These are phyloP conservation scores for Cladochytrium replicatum DNA, from an alignment of 192 early-diverging fungal species.

Conservation along the genomic window DNA sequence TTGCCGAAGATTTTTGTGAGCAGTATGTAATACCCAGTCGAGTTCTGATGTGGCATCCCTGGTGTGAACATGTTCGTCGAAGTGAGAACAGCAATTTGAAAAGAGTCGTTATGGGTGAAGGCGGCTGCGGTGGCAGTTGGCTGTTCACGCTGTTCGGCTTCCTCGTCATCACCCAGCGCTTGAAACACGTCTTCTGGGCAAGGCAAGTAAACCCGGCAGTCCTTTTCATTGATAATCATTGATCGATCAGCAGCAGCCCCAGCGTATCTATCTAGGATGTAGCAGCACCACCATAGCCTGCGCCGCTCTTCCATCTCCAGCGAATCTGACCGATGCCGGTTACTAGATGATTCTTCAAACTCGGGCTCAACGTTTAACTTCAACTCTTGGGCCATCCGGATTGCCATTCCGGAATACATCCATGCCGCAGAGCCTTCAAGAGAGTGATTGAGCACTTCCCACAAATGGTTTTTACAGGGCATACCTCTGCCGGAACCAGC, in stretches of 20 bases:
- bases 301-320: slow-evolving; percentile 19
- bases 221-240: slow-evolving; percentile 9
- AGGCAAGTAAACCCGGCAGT: slow-evolving; percentile 14
- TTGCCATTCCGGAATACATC: slow-evolving; percentile 27
- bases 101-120: too few species aligned
- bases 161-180: slow-evolving; percentile 6
- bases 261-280: slow-evolving; percentile 15
- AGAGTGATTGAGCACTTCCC: too few species aligned
- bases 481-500: slow-evolving; percentile 14
- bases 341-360: slow-evolving; percentile 17
- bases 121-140: slow-evolving; percentile 6
- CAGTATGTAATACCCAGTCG: slow-evolving; percentile 10
- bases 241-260: slow-evolving; percentile 12
- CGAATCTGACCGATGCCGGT: too few species aligned
- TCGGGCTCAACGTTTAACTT: slow-evolving; percentile 21
- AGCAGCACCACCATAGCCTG: slow-evolving; percentile 21
- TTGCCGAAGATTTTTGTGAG: slow-evolving; percentile 12
- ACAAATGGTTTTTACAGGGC: too few species aligned
- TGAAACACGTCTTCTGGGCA: slow-evolving; percentile 4
- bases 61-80: slow-evolving; percentile 6
- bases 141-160: not conserved
- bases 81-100: slow-evolving; percentile 9
- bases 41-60: not conserved
- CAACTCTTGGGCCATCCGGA: slow-evolving; percentile 17
- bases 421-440: slow-evolving; percentile 19